Evolutionary conservation across 139 green algal genomes (phyloP).

Genomic region (Volvox reticuliferus): DNA sequence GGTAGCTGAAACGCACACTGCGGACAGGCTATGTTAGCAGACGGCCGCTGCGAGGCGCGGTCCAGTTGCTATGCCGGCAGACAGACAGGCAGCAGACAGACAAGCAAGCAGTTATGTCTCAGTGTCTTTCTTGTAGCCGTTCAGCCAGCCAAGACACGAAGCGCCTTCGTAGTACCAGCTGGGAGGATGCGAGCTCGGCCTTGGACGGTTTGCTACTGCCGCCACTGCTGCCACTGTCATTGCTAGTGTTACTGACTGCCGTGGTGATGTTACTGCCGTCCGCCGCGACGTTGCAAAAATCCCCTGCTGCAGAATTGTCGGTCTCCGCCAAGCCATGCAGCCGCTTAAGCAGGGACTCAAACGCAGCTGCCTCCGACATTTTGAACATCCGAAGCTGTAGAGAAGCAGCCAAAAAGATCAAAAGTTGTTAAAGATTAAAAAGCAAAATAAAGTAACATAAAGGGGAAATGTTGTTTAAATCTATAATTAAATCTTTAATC

Average conservation of each 20-base stretch:
- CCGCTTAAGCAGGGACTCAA: conserved; percentile 4
- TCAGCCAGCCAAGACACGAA: not conserved
- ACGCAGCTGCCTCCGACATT: not conserved
- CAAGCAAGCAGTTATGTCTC: not conserved
- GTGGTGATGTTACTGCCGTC: not conserved
- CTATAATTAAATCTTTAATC: no score
- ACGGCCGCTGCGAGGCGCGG: no score
- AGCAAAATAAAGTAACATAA: not conserved
- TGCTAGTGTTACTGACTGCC: not conserved
- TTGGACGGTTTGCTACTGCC: not conserved
- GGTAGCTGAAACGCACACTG: no score
- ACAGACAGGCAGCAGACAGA: no score
- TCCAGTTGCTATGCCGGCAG: no score
- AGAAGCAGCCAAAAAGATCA: not conserved
- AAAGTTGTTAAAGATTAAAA: not conserved
- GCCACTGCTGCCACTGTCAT: not conserved
- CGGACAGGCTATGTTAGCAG: no score
- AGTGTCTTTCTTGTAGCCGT: not conserved
- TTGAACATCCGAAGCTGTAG: not conserved
- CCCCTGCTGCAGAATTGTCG: not conserved
- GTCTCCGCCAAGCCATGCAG: not conserved
- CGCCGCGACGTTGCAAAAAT: not conserved
- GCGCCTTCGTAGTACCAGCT: not conserved
- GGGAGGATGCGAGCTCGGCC: not conserved
- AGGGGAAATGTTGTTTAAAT: no score